A percentile compares a stretch with the other conserved stretches of the same genome.
Conservation (phyloP, 1,284 basidiomycete genomes). For the Trametes sp. region DNA sequence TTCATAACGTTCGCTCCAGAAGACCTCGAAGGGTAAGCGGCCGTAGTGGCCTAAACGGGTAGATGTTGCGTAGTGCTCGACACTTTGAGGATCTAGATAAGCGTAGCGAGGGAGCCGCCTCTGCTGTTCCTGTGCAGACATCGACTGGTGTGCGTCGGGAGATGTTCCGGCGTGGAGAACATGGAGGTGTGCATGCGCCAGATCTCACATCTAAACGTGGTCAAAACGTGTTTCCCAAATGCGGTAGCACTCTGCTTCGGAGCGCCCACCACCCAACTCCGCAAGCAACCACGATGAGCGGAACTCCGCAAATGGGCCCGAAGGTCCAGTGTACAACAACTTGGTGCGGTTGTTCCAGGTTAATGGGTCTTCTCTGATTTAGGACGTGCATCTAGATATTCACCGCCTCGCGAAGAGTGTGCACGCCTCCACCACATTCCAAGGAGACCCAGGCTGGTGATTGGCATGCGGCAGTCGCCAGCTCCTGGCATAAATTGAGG, state of each 20-base stretch:
- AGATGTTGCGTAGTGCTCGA: not conserved
- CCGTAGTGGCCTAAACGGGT: constrained; percentile 5
- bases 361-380: not conserved
- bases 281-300: not conserved
- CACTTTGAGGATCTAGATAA: not conserved
- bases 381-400: not conserved
- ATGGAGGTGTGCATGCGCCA: not conserved
- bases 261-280: not conserved
- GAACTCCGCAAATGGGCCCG: not conserved
- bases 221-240: not conserved
- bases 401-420: not conserved
- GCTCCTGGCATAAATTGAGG: too few species aligned
- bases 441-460: not conserved
- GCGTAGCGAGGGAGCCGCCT: constrained; percentile 7
- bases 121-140: constrained; percentile 4
- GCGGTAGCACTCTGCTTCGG: not conserved
- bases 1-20: constrained; percentile 13
- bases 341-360: not conserved
- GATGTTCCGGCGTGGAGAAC: not conserved
- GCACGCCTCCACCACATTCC: not conserved
- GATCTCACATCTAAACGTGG: not conserved
- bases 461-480: not conserved
- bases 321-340: not conserved
- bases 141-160: not conserved
- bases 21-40: not conserved